phyloP scores from a whole-genome alignment of 2,329 filamentous ascomycete genomes.

The Fusarium sp. region DNA sequence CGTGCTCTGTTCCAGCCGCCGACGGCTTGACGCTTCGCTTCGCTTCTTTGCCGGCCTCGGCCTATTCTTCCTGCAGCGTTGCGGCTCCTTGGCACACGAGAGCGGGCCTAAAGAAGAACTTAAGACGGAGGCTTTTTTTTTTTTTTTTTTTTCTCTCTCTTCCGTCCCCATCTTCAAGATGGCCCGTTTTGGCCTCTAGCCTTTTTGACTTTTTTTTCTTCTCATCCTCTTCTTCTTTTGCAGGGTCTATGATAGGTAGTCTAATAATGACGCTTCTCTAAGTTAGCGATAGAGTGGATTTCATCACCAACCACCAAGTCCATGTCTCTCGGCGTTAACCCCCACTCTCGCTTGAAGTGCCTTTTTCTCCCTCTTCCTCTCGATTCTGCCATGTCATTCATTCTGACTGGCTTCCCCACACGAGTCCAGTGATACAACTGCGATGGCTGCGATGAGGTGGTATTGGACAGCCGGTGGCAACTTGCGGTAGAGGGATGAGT shows the following conservation, averaged over 20 bases:
- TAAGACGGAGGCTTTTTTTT: slow-evolving; percentile 20
- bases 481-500: slow-evolving; percentile 3
- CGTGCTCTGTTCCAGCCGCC: neutral
- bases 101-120: slow-evolving; percentile 6
- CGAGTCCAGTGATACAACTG: neutral
- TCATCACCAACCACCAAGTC: slow-evolving; percentile 9
- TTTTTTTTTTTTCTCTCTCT: slow-evolving; percentile 8
- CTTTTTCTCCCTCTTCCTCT: slow-evolving; percentile 6
- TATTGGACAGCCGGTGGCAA: slow-evolving; percentile 23
- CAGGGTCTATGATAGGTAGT: slow-evolving; percentile 29
- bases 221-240: neutral
- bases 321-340: neutral
- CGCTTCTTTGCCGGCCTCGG: slow-evolving; percentile 23
- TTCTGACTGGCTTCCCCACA: neutral
- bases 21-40: neutral
- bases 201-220: slow-evolving; percentile 1
- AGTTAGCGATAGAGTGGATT: slow-evolving; percentile 19
- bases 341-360: slow-evolving; percentile 15
- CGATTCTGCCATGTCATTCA: neutral
- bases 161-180: neutral
- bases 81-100: slow-evolving; percentile 10
- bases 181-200: slow-evolving; percentile 9
- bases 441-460: slow-evolving; percentile 14
- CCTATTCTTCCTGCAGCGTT: slow-evolving; percentile 21
- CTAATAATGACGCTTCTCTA: slow-evolving; percentile 2